Base-by-base conservation (phyloP, 768 basidiomycete species). In the Lentinula aciculospora region DNA sequence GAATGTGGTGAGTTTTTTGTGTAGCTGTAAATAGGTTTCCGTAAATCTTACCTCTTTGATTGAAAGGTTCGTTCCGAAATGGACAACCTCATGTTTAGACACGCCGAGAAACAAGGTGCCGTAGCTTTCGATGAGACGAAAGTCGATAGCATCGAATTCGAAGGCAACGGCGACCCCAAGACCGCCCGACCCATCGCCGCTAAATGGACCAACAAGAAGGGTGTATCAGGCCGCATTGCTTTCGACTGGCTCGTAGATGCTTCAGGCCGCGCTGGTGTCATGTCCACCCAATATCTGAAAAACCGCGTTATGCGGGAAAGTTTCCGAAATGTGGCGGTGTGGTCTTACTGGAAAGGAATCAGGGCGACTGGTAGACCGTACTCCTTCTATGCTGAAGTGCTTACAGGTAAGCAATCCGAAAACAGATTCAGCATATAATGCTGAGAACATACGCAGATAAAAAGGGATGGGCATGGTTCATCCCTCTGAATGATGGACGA, bases 241-340 rank as follows among this genome's bases (percentile, higher is more conserved):
- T 91, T 90, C 58, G 79, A 82, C 47, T 83, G 84, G 62, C 68
- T 91, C 29, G 77, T 91, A n/a, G 89, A 91, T 65, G 89, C 88
- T 8, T 83, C 84, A 13, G 89, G 89, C 36, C 80, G 89, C n/a
- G 74, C 80, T 1, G 89, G 89, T 0, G 63, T 91, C 53, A 73
- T 91, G 70, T 88, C 86, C 6, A 82, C 81, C 10, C 78, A 75
- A 46, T 89, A 90, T 64, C 69, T 89, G 27, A 85, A 84, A 66
- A 87, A 86, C 65, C 76, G 89, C 37, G 81, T 77, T 60, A 83
- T 81, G 66, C 89, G 88, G 57, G 76, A 80, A 39, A 82, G 83
- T 6, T 65, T 91, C 54, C 84, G 82, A 64, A 91, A 91, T 63
- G 76, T 89, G 10, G 89, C 88, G 3, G 74, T 86, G 21, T 91